Evolutionary conservation across 768 basidiomycete species (phyloP), one percentile per base, ranked within the genome.

Genomic region (Saitozyma podzolica): DNA sequence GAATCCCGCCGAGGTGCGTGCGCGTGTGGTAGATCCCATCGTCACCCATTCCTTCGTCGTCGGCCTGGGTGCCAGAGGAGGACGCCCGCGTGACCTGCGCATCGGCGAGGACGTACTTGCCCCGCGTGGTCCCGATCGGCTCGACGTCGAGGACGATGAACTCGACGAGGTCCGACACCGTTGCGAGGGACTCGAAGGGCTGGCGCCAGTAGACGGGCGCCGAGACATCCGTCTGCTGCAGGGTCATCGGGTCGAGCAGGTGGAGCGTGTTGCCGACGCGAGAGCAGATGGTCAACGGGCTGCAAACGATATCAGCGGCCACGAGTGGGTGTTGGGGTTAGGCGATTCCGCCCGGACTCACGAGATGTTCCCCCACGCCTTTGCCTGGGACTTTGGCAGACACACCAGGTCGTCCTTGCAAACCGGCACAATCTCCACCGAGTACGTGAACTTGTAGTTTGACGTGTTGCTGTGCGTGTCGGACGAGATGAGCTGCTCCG

Each of bases 381-480:
- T 87, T 0, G 96, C 93, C 68, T 88, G 87, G 73, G 91, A 91
- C 10, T 82, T 79, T 3, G 93, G 91, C 42, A 99, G 83, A 77
- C 90, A 92, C 19, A 98, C 89, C 37, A 99, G 85, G 80, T 99
- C 96, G 76, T 98, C 96, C 78, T 97, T 97, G 83, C 96, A 99
- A 59, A 99, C 86, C 0, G 96, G 93, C 5, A 89, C 86, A 74
- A 99, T 96, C 81, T 98, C 95, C 68, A 98, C 90, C 6, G 94
- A 96, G 83, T 92, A 98, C 6, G 93, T 92, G 80, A 90, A 94
- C 81, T 95, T 98, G 84, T 90, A 96, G 81, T 91, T 97, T 41
- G 95, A 90, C 4, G 93, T 96, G 67, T 86, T 86, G 53, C 89
- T 86, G 79, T 99, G 95, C 1, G 89, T 92, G 77, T 99, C 96